phyloP scores from a whole-genome alignment of 2,329 filamentous ascomycete species.

The Leptodontidium sp. region DNA sequence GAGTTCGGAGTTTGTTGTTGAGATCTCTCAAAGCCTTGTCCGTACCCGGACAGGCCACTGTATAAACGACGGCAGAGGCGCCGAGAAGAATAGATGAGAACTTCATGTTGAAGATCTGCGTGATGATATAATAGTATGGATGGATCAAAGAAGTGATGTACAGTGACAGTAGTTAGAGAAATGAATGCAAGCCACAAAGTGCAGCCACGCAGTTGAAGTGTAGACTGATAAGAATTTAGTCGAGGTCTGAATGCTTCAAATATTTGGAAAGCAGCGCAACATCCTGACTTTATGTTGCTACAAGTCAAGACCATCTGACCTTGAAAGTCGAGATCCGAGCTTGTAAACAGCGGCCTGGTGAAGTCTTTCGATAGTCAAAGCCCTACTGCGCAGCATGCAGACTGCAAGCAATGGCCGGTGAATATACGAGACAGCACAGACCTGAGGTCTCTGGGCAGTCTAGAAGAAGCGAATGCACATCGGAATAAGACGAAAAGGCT shows the following conservation, averaged over 20 bases:
- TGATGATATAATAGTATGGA: neutral
- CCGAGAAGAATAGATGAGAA: slow-evolving; percentile 4
- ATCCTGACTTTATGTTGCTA: neutral
- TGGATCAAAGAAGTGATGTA: neutral
- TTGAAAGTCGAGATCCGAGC: neutral
- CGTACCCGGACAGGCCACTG: slow-evolving; percentile 12
- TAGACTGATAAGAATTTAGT: neutral
- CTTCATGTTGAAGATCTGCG: slow-evolving; percentile 8
- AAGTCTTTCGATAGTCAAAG: neutral
- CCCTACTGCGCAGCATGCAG: neutral
- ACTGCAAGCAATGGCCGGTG: neutral
- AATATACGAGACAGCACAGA: slow-evolving; percentile 8
- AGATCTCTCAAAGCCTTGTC: slow-evolving; percentile 20
- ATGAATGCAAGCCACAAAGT: slow-evolving; percentile 9
- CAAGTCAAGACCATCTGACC: neutral
- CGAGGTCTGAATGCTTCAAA: neutral
- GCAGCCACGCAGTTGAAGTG: neutral
- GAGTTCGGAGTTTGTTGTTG: slow-evolving; percentile 2
- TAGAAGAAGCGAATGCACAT: slow-evolving; percentile 1
- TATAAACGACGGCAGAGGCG: neutral
- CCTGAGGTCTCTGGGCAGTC: neutral
- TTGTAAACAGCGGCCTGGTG: neutral
- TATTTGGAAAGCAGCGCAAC: neutral
- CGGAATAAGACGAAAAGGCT: neutral
- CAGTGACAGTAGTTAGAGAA: slow-evolving; percentile 4